These are phyloP conservation scores for Clonostachys rhizophaga DNA, from an alignment of 2,329 filamentous ascomycete species.

Conservation along the genomic window DNA sequence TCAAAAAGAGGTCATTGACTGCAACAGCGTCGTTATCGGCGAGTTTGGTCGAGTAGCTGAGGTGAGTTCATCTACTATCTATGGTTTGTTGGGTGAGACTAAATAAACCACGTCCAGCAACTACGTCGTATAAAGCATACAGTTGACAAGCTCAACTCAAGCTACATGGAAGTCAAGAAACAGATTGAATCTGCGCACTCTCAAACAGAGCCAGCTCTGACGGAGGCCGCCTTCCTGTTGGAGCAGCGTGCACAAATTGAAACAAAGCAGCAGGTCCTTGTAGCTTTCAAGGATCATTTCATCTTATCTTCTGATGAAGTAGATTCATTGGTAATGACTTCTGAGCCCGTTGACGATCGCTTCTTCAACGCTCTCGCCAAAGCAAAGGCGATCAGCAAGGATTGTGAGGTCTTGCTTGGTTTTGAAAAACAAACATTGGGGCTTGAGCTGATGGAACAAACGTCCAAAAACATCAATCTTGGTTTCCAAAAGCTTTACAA, in stretches of 20 bases:
- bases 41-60: constrained; percentile 89
- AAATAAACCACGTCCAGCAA: constrained; percentile 54
- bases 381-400: constrained; percentile 81
- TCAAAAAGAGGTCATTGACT: constrained; percentile 88
- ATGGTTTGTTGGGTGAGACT: constrained; percentile 9
- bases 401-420: constrained; percentile 84
- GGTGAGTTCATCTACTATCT: constrained; percentile 42
- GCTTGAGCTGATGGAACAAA: constrained; percentile 86
- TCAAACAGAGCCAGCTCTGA: constrained; percentile 69
- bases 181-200: constrained; percentile 72
- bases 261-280: constrained; percentile 72
- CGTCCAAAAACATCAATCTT: constrained; percentile 77
- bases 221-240: constrained; percentile 72
- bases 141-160: constrained; percentile 73
- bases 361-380: constrained; percentile 78
- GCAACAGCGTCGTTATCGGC: constrained; percentile 82
- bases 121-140: constrained; percentile 76
- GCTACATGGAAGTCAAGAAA: constrained; percentile 73
- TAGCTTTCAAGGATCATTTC: constrained; percentile 78
- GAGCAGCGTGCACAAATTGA: constrained; percentile 70
- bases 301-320: constrained; percentile 78
- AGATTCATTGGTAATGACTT: constrained; percentile 68
- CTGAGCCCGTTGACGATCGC: constrained; percentile 76
- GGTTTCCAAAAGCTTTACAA: constrained; percentile 95
- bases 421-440: constrained; percentile 87